phyloP scores from a whole-genome alignment of 768 basidiomycete genomes.

The Candolleomyces aberdarensis region DNA sequence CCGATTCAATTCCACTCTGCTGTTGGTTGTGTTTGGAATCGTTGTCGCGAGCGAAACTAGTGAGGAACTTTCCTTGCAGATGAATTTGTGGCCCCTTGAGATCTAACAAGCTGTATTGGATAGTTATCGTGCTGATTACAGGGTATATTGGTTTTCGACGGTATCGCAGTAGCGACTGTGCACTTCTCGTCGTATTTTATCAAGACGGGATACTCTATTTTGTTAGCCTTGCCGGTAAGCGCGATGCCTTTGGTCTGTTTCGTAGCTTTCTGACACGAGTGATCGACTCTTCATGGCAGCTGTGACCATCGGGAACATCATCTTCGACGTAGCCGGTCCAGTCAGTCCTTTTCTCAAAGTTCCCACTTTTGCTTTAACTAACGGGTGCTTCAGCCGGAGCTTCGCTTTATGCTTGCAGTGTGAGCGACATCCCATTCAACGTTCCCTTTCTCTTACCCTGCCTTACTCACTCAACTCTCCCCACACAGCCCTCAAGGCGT shows the following conservation, averaged over 20 bases:
- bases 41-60: constrained; percentile 3
- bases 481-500: constrained; percentile 7
- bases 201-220: constrained; percentile 1
- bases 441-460: not conserved
- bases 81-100: not conserved
- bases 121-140: constrained; percentile 3
- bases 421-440: not conserved
- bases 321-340: constrained; percentile 4
- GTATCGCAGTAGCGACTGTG: not conserved
- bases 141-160: not conserved
- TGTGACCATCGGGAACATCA: constrained; percentile 11
- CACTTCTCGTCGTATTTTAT: not conserved
- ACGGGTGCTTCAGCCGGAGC: not conserved
- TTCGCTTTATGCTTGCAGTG: constrained; percentile 10
- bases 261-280: not conserved
- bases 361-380: not conserved
- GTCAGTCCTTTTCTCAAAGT: not conserved
- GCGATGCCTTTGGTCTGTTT: not conserved
- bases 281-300: not conserved
- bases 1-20: not conserved
- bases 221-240: not conserved
- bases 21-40: constrained; percentile 3
- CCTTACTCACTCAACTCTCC: not conserved
- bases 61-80: not conserved
- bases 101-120: not conserved